A percentile compares a stretch with the other conserved stretches of the same genome.
Evolutionary conservation across 2,329 filamentous ascomycete genomes (phyloP).

Genomic region (Xylariaceae sp.): DNA sequence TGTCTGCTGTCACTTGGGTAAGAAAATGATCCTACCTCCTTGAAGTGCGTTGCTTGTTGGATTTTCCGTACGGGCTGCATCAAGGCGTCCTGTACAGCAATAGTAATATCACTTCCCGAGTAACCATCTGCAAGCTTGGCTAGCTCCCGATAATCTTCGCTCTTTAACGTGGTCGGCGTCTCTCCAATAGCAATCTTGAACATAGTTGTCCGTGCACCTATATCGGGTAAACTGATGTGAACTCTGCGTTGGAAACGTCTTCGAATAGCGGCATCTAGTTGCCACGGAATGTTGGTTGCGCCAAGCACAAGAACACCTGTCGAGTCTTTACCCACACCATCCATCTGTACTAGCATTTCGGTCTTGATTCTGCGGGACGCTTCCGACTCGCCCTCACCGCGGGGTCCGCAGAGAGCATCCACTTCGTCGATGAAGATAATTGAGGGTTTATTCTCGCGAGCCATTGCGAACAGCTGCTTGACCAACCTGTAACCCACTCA

Average conservation of each 20-base stretch:
- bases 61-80: slow-evolving; percentile 99
- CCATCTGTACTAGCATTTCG: slow-evolving; percentile 98
- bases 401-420: slow-evolving; percentile 91
- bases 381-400: slow-evolving; percentile 94
- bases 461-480: slow-evolving; percentile 97
- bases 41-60: slow-evolving; percentile 96
- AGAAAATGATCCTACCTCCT: slow-evolving; percentile 65
- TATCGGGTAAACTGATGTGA: slow-evolving; percentile 90
- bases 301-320: slow-evolving; percentile 93
- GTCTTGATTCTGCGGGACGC: slow-evolving; percentile 98
- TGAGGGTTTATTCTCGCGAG: slow-evolving; percentile 94
- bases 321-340: slow-evolving; percentile 95
- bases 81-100: slow-evolving; percentile 92
- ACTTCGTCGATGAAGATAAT: slow-evolving; percentile 99
- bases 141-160: slow-evolving; percentile 79
- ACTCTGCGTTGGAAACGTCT: slow-evolving; percentile 95
- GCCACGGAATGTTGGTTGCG: slow-evolving; percentile 98
- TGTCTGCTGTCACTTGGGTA: background rate
- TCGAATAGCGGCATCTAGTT: slow-evolving; percentile 93
- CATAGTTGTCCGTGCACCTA: slow-evolving; percentile 87
- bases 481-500: slow-evolving; percentile 69
- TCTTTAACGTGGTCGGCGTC: slow-evolving; percentile 83
- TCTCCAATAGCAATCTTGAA: slow-evolving; percentile 94
- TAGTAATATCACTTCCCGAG: slow-evolving; percentile 93
- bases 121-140: slow-evolving; percentile 89